These are phyloP conservation scores for Phlyctochytrium arcticum DNA, from an alignment of 192 early-diverging fungal genomes.

Conservation along the genomic window DNA sequence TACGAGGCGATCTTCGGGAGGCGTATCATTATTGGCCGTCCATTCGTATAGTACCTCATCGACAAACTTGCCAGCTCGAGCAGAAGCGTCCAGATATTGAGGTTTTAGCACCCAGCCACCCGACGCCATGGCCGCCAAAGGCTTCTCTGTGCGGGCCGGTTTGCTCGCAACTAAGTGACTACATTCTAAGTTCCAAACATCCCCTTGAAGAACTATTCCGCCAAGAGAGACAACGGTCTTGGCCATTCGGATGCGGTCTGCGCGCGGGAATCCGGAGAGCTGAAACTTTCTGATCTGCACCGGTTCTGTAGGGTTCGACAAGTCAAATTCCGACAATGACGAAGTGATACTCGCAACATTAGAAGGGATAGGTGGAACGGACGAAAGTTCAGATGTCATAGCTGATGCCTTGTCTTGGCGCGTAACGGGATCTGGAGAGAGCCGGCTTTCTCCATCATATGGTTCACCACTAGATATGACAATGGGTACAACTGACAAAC, in stretches of 20 bases:
- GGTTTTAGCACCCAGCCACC: conserved; percentile 26
- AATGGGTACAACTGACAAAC: too few relatives aligned
- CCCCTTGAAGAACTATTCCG: conserved; percentile 29
- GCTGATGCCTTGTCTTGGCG: too few relatives aligned
- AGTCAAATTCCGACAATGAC: too few relatives aligned
- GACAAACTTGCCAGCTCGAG: conserved; percentile 26
- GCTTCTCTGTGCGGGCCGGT: conserved; percentile 41
- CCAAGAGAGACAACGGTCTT: conserved; percentile 25
- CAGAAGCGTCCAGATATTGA: conserved; percentile 31
- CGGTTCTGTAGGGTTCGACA: too few relatives aligned
- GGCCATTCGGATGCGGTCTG: background rate
- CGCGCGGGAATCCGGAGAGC: conserved; percentile 21
- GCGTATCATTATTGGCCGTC: background rate
- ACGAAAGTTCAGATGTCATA: too few relatives aligned
- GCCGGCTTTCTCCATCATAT: too few relatives aligned
- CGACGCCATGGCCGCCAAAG: conserved; percentile 29
- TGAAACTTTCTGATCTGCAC: conserved; percentile 28
- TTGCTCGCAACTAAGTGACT: conserved; percentile 37
- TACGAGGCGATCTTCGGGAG: background rate
- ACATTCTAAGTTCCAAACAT: conserved; percentile 28
- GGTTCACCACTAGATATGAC: too few relatives aligned
- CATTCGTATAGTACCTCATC: conserved; percentile 44
- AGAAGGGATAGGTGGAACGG: too few relatives aligned
- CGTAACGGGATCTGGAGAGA: too few relatives aligned
- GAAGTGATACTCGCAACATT: too few relatives aligned